Evolutionary conservation across 345 rosid species (phyloP), one percentile per base, ranked within the genome.

Genomic region (Gossypium sturtianum): DNA sequence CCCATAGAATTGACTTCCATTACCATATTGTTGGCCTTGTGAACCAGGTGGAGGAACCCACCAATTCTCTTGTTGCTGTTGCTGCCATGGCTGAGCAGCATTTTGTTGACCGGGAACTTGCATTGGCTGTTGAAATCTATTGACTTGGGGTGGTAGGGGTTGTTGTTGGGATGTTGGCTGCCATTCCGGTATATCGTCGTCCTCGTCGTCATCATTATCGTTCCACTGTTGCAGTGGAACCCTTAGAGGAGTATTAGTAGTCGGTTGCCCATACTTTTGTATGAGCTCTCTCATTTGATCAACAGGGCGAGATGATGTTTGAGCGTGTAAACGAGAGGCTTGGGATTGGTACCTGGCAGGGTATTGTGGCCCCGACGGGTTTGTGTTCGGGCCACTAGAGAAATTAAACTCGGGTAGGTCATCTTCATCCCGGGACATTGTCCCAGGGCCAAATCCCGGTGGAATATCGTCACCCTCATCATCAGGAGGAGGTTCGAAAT

Each of bases 121-220:
- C 47, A 62, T 76, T 29, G 45, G 72, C 51, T 66, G 84, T 53
- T 73, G 75, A 16, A 66, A 63, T 48, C 52, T 49, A 47, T 64
- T 84, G 19, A 59, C 61, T 34, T 65, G 74, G 12, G 53, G 43
- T 15, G 74, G 20, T 11, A 70, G 74, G 0, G 67, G 75, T 27
- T 11, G 76, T 2, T 47, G 77, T 43, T 45, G 34, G 66, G 75
- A 68, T 23, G 69, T 79, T 29, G 97, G 98, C 60, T 83, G 89
- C 99, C 97, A 95, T 77, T 93, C 98, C 0, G 99, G 97, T 76
- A 95, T 95, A 29, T 92, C 97, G 2, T 94, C 88, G 15, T 92
- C 88, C 0, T 90, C 98, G 2, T 86, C 84, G 6, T 87, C 90
- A 23, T 93, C 98, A 2, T 86, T 83, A 9, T 87, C 89, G n/a